Evolutionary conservation across 179 eudicot species (phyloP).

Genomic region (Silene noctiflora): DNA sequence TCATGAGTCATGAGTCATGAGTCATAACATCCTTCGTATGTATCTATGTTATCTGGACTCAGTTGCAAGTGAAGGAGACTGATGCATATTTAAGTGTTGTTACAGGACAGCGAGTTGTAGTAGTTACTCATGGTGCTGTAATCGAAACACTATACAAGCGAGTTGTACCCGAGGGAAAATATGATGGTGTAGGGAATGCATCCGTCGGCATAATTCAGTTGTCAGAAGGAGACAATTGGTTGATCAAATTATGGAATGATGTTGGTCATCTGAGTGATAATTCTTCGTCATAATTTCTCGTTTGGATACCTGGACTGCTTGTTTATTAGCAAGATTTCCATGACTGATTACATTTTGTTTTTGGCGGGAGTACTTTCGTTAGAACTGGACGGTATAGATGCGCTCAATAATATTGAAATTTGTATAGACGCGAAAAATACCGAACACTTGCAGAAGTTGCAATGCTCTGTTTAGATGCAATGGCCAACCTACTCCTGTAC

Average conservation of each 20-base stretch:
- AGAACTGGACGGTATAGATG: no score
- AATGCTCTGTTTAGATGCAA: slow-evolving; percentile 20
- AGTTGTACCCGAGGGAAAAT: slow-evolving; percentile 37
- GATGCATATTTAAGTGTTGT: neutral
- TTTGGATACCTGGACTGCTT: no score
- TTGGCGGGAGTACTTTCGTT: no score
- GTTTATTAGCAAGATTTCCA: no score
- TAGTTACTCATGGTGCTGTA: slow-evolving; percentile 81
- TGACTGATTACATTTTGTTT: neutral
- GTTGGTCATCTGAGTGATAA: slow-evolving; percentile 58
- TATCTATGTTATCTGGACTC: no score
- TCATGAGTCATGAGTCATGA: neutral
- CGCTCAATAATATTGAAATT: slow-evolving; percentile 14
- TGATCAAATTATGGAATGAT: slow-evolving; percentile 74
- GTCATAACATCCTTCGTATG: no score
- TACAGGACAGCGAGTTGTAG: slow-evolving; percentile 66
- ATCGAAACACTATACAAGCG: slow-evolving; percentile 58
- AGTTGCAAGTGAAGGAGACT: neutral
- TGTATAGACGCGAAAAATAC: slow-evolving; percentile 28
- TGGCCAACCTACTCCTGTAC: slow-evolving; percentile 21
- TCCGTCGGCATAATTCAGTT: slow-evolving; percentile 63
- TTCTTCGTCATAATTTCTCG: neutral
- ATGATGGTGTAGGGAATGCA: slow-evolving; percentile 46
- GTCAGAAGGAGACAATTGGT: slow-evolving; percentile 51
- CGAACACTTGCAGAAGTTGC: neutral